phyloP scores from a whole-genome alignment of 208 protist genomes.

The Trypanosoma avium region DNA sequence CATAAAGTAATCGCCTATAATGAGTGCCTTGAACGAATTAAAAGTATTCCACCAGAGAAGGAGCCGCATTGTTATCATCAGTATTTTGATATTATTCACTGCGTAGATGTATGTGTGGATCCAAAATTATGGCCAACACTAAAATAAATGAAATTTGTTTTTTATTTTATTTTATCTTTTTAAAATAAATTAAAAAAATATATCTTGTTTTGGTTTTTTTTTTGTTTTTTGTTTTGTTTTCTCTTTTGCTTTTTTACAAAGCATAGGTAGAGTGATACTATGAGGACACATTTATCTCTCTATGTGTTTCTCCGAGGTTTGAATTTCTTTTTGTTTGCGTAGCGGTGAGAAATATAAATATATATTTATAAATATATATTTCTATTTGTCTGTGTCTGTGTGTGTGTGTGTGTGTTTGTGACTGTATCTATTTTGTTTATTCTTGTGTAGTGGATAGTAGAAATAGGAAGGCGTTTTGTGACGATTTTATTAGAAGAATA shows the following conservation, averaged over 20 bases:
- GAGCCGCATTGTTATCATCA: conserved; percentile 81
- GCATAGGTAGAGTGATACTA: too few relatives aligned
- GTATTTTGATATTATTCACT: conserved; percentile 84
- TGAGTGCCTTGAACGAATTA: conserved; percentile 78
- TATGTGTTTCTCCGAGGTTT: too few relatives aligned
- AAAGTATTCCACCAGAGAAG: conserved; percentile 46
- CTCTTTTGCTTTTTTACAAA: too few relatives aligned
- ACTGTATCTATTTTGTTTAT: too few relatives aligned
- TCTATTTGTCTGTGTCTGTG: too few relatives aligned
- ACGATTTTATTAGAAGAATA: too few relatives aligned
- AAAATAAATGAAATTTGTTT: conserved; percentile 49
- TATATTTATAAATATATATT: too few relatives aligned
- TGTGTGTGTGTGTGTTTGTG: conserved; percentile 13
- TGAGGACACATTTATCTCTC: too few relatives aligned
- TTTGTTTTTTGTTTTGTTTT: too few relatives aligned
- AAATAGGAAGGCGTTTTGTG: not conserved
- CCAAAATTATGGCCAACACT: conserved; percentile 80
- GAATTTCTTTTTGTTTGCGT: too few relatives aligned
- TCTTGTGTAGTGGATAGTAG: conserved; percentile 5
- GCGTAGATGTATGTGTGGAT: conserved; percentile 76
- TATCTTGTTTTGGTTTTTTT: conserved; percentile 13
- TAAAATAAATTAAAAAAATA: not conserved
- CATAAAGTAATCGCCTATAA: conserved; percentile 68
- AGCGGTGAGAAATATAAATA: too few relatives aligned
- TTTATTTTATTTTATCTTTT: too few relatives aligned